Evolutionary conservation across 495 filamentous ascomycete genomes (phyloP), one percentile per base, ranked within the genome.

Genomic region (Penicillium chermesinum): DNA sequence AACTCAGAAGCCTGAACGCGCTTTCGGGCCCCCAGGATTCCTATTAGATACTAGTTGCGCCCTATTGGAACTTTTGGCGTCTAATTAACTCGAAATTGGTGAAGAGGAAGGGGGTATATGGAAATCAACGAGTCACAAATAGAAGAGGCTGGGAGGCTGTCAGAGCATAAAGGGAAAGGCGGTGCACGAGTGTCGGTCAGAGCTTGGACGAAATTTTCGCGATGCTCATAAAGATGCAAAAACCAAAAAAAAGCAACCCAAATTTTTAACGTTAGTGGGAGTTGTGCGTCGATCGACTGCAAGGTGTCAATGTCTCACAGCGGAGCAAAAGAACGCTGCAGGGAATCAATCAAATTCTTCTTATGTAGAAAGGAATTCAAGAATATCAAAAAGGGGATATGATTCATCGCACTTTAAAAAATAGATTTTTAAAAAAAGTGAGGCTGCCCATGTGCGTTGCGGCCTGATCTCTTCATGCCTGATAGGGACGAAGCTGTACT

Each of bases 391-490:
- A 38, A 39, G 7, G 10, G 19, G 46, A 57, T 59, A 57, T 59
- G 51, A 60, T 63, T 63, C 51, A 62, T 62, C 51, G 13, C 35
- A 49, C 57, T 53, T 57, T 30, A 41, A 45, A 40, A 53, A 37
- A 41, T 50, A 55, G n/a, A n/a, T n/a, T n/a, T n/a, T n/a, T n/a
- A 55, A 55, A 47, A 44, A 44, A 50, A 43, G 32, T 34, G 25
- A 52, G 36, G 45, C 47, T 60, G 10, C 25, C n/a, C n/a, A n/a
- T n/a, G n/a, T n/a, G 59, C 57, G 57, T 63, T 60, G 59, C 59
- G 59, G 59, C 59, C 59, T 63, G 59, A 63, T 56, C 50, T 56
- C 50, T 43, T 55, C 34, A 49, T 63, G 59, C 59, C 57, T 63
- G 57, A 63, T 62, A 59, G 52, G 58, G 52, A 33, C 16, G 25